Base-by-base conservation (phyloP, 1,284 basidiomycete genomes). In the Microbotryum silenes-acaulis region DNA sequence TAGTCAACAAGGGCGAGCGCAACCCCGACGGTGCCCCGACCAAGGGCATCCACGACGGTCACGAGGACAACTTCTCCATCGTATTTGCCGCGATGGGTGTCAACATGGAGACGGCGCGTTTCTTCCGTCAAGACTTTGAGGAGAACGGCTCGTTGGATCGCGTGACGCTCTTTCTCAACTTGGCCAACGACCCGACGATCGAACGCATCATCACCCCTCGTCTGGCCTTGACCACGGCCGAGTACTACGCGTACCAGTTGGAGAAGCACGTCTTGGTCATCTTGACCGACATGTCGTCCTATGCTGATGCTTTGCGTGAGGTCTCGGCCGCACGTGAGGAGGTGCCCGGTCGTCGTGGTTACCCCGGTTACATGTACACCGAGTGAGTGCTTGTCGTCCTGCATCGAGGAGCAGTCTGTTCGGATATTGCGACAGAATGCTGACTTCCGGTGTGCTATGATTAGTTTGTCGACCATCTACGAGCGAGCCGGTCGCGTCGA, bases 11-110 rank as follows among this genome's bases (percentile, higher is more conserved):
- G 60, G 46, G 58, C 51, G 70, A 65, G 16, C 67, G 68, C 55
- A 69, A 69, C 62, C 69, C 68, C 3, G 65, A 69, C 65, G 29
- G 52, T 49, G 78, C 81, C 87, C 92, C 93, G 12, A 90, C 88
- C 60, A 97, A 98, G 79, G 92, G 90, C 72, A 91, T 97, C 27
- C 92, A 94, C 75, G 96, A 99, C 76, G 96, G 92, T 54, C 96
- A 98, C 79, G 94, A 97, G 81, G 96, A 99, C 80, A 98, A 99
- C 79, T 99, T 99, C 82, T 94, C 91, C 57, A 94, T 99, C 73
- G 96, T 98, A 58, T 99, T 98, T 75, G 96, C 92, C 58, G 96
- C 96, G 50, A 98, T 99, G 96, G 96, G 96, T 85, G 96, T 96
- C 72, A 99, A 99, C 81, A 96, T 97, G 92, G 96, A 98, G 78